Evolutionary conservation across 2,329 filamentous ascomycete genomes (phyloP).

Genomic region (Exophiala lecanii-corni): DNA sequence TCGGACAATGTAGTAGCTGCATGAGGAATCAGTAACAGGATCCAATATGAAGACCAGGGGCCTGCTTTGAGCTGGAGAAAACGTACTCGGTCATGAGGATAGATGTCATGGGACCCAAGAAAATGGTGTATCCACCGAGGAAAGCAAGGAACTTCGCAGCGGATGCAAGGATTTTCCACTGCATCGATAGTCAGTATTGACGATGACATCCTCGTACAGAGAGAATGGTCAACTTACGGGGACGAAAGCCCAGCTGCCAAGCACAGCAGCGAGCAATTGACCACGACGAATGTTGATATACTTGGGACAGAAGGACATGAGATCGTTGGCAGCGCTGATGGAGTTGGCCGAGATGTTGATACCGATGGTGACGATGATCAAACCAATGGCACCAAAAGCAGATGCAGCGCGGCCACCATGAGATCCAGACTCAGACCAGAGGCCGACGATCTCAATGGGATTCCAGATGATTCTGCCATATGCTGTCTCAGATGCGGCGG

Average conservation of each 20-base stretch:
- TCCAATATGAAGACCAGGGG: background rate
- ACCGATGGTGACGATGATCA: constrained; percentile 40
- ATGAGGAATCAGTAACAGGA: constrained; percentile 3
- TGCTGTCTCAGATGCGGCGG: constrained; percentile 17
- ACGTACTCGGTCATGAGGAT: constrained; percentile 45
- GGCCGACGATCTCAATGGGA: constrained; percentile 19
- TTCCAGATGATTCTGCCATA: constrained; percentile 21
- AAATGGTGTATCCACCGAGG: constrained; percentile 62
- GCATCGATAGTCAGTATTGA: constrained; percentile 5
- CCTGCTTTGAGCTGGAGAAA: background rate
- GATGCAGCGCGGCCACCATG: constrained; percentile 32
- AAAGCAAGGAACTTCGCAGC: constrained; percentile 59
- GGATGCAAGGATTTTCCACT: constrained; percentile 60
- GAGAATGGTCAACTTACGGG: constrained; percentile 33
- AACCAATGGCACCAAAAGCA: constrained; percentile 52
- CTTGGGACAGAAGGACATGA: constrained; percentile 50
- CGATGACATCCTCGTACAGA: constrained; percentile 1
- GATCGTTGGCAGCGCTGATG: constrained; percentile 53
- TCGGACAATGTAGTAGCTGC: constrained; percentile 21
- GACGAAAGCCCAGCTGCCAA: constrained; percentile 54
- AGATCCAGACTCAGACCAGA: constrained; percentile 17
- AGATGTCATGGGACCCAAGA: constrained; percentile 59
- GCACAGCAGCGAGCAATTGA: constrained; percentile 50
- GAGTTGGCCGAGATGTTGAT: constrained; percentile 53
- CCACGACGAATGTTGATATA: constrained; percentile 56